Evolutionary conservation across 306 rosid genomes (phyloP).

Genomic region (Spatholobus suberectus): DNA sequence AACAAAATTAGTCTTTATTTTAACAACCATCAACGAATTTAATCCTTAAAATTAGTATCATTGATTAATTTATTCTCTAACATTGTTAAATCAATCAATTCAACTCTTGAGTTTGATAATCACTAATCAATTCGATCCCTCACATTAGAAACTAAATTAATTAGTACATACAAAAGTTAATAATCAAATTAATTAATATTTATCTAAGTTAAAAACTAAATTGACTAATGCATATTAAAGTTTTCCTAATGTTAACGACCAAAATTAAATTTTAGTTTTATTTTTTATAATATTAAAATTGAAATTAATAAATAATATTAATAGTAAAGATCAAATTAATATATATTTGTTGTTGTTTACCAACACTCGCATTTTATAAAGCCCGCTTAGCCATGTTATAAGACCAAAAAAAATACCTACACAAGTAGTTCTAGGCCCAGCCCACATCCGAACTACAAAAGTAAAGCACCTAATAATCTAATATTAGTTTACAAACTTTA

Average conservation of each 20-base stretch:
- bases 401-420: neutral
- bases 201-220: neutral
- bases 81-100: no score
- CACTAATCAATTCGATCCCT: neutral
- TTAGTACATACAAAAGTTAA: no score
- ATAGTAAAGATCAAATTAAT: neutral
- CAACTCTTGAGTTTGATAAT: neutral
- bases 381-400: neutral
- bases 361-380: neutral
- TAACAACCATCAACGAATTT: no score
- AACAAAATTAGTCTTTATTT: no score
- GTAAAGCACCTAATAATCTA: neutral
- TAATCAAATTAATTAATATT: no score
- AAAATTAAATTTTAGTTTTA: no score
- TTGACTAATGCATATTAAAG: neutral
- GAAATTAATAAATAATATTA: neutral
- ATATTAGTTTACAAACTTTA: no score
- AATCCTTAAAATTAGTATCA: no score
- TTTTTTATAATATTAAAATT: neutral
- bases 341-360: no score
- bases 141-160: neutral
- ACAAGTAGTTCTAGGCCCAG: neutral
- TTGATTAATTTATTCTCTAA: neutral
- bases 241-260: neutral
- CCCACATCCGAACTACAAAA: neutral